Base-by-base conservation (phyloP, 2,329 filamentous ascomycete species). In the Alternaria infectoria region DNA sequence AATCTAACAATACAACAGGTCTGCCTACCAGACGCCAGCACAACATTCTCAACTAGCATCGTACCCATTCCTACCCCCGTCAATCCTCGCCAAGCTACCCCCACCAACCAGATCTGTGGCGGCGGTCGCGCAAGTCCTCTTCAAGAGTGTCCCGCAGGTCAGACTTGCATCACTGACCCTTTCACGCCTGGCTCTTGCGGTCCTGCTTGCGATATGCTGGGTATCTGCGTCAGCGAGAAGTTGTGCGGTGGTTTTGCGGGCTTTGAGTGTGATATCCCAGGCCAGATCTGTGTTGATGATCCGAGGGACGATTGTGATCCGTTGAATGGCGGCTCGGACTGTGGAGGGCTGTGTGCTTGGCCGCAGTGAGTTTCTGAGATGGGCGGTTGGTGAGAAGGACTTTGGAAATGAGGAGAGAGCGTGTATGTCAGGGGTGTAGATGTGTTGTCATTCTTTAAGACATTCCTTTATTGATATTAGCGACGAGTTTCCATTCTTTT, bases 211-310 rank as follows among this genome's bases (percentile, higher is more conserved):
- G 79, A 79, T 57, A 68, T 62, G 3, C 46, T 64, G 1, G 79
- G 79, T 23, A 77, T 80, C 10, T 81, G 79, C 44, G 77, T 79
- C 13, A 65, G 72, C 52, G 69, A 77, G 8, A 70, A 72, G 57
- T 40, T 76, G 50, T 84, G 83, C 63, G 81, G 82, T 25, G 83
- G 82, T 0, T 78, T 84, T 56, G 78, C 75, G 1, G 81, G 76
- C 1, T 69, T 77, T 19, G 28, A 3, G 3, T 84, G 83, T 62
- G 61, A 70, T 6, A 46, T 59, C 5, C 45, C 59, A 11, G 76
- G 74, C 2, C 72, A 78, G 72, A 70, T 72, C 10, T 85, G 83
- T 60, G 68, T 80, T 32, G 82, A 84, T 72, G 79, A 83, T 64
- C 80, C 81, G 6, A 68, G 76, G 11, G 83, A 84, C 65, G 72